Evolutionary conservation across 2,329 filamentous ascomycete species (phyloP).

Genomic region (Grosmannia serpens): DNA sequence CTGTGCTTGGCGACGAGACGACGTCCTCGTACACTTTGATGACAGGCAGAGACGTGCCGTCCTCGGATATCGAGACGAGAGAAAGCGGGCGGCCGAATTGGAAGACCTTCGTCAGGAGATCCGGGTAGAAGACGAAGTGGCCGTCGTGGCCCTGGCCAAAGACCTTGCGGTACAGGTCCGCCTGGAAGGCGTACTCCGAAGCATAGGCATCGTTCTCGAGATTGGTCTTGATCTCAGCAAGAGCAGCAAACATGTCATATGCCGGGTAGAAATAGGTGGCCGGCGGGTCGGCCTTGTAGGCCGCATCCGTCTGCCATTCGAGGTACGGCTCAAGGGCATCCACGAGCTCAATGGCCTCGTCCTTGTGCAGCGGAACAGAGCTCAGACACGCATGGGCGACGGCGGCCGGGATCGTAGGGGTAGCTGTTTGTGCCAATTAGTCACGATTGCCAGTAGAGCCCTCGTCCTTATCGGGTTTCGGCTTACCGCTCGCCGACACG

Average conservation of each 20-base stretch:
- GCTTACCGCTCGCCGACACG: not conserved
- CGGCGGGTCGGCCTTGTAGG: constrained; percentile 27
- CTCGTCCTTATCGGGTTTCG: not conserved
- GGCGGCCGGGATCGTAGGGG: constrained; percentile 23
- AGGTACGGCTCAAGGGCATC: constrained; percentile 28
- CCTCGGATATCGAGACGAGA: constrained; percentile 29
- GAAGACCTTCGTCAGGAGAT: constrained; percentile 25
- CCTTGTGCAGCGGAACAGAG: constrained; percentile 28
- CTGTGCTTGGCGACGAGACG: constrained; percentile 9
- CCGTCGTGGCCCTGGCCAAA: constrained; percentile 29
- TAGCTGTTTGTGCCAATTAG: constrained; percentile 5
- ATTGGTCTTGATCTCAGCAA: constrained; percentile 21
- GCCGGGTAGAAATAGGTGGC: constrained; percentile 24
- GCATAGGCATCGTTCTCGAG: constrained; percentile 22
- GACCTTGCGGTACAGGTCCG: constrained; percentile 26
- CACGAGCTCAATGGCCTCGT: constrained; percentile 26
- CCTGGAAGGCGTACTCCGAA: constrained; percentile 29
- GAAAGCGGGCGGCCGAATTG: constrained; percentile 24
- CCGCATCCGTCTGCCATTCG: constrained; percentile 27
- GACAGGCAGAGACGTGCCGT: constrained; percentile 22
- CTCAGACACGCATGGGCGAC: constrained; percentile 29
- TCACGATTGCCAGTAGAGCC: not conserved
- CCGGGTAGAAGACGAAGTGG: constrained; percentile 29
- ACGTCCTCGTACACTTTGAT: constrained; percentile 36
- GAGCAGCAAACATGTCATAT: constrained; percentile 25